phyloP scores from a whole-genome alignment of 2,329 filamentous ascomycete genomes.

The Sphaerulina vaccinii region DNA sequence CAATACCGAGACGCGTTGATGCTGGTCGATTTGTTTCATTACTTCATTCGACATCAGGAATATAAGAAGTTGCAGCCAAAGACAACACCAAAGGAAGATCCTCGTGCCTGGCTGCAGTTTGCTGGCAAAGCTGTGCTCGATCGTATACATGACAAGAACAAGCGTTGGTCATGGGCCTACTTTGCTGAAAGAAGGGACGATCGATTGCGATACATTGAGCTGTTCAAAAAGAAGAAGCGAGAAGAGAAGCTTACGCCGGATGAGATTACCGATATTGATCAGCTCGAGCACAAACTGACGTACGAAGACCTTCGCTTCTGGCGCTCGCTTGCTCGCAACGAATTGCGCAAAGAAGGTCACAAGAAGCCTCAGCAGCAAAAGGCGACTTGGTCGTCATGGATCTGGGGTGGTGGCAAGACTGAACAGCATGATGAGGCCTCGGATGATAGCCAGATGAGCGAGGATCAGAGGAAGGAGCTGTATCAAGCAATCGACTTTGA shows the following conservation, averaged over 20 bases:
- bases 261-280: constrained; percentile 70
- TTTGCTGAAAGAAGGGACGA: constrained; percentile 91
- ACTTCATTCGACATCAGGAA: constrained; percentile 95
- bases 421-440: constrained; percentile 61
- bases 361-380: constrained; percentile 67
- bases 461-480: constrained; percentile 92
- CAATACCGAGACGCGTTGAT: constrained; percentile 97
- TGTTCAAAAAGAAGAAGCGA: constrained; percentile 90
- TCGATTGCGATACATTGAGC: constrained; percentile 79
- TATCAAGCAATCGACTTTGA: constrained; percentile 99
- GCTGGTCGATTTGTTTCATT: constrained; percentile 98
- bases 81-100: constrained; percentile 80
- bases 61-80: constrained; percentile 93
- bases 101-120: constrained; percentile 87
- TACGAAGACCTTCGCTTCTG: constrained; percentile 98
- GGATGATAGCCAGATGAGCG: constrained; percentile 84
- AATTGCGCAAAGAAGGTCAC: constrained; percentile 91
- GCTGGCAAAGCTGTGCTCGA: constrained; percentile 83
- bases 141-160: constrained; percentile 93
- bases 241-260: constrained; percentile 65
- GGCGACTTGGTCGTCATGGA: constrained; percentile 88
- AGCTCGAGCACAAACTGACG: constrained; percentile 79
- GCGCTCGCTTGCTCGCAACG: constrained; percentile 88
- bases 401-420: constrained; percentile 67
- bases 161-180: constrained; percentile 92